Evolutionary conservation across 1,284 basidiomycete species (phyloP).

Genomic region (Exsudoporus floridanus): DNA sequence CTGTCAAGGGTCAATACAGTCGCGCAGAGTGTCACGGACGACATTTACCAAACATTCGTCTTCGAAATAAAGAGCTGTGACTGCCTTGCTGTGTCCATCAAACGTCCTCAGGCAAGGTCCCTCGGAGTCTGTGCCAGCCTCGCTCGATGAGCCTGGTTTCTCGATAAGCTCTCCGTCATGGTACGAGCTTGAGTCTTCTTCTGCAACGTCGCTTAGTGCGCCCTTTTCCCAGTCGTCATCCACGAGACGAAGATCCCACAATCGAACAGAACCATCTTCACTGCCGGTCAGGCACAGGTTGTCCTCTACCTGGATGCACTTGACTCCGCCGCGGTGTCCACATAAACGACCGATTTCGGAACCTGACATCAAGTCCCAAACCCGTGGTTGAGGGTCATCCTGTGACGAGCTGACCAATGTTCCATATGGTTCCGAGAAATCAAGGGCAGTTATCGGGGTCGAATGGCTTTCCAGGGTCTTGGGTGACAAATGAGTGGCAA

Average conservation of each 20-base stretch:
- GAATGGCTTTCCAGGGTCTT: slow-evolving; percentile 83
- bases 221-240: slow-evolving; percentile 69
- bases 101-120: slow-evolving; percentile 72
- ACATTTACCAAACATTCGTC: slow-evolving; percentile 81
- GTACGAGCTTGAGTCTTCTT: slow-evolving; percentile 48
- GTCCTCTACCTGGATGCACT: slow-evolving; percentile 92
- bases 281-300: slow-evolving; percentile 90
- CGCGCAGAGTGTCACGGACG: slow-evolving; percentile 3
- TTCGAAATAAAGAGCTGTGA: slow-evolving; percentile 94
- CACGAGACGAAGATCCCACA: slow-evolving; percentile 87
- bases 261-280: slow-evolving; percentile 77
- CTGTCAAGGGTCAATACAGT: slow-evolving; percentile 40
- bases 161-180: slow-evolving; percentile 37
- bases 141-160: slow-evolving; percentile 36
- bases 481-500: slow-evolving; percentile 1
- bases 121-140: slow-evolving; percentile 36
- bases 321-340: slow-evolving; percentile 80
- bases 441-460: slow-evolving; percentile 83
- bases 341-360: slow-evolving; percentile 78
- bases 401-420: slow-evolving; percentile 86
- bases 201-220: slow-evolving; percentile 58
- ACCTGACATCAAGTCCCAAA: slow-evolving; percentile 88
- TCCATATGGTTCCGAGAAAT: slow-evolving; percentile 97
- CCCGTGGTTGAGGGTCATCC: slow-evolving; percentile 72
- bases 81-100: slow-evolving; percentile 90